A percentile compares a stretch with the other conserved stretches of the same genome.
Conservation (phyloP, 768 basidiomycete genomes). For the Rhodosporidiobolus odoratus region DNA sequence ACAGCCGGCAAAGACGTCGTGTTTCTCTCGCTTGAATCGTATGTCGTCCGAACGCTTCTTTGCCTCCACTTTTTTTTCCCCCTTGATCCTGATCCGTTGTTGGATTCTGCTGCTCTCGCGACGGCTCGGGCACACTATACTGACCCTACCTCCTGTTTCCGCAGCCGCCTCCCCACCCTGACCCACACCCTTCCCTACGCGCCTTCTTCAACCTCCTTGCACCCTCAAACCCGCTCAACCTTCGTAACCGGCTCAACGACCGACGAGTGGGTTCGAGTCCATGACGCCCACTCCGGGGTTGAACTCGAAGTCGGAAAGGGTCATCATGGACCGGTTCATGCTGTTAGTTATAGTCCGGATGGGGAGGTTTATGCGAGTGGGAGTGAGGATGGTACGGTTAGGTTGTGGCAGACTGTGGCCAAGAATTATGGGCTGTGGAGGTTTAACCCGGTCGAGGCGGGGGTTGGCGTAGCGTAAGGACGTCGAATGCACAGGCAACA, state of each 20-base stretch:
- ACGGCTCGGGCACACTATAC: no score
- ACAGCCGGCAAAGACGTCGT: slow-evolving; percentile 88
- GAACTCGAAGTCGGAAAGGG: slow-evolving; percentile 90
- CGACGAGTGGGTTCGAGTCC: slow-evolving; percentile 96
- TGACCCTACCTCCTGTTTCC: no score
- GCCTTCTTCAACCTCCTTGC: slow-evolving; percentile 90
- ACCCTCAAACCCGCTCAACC: slow-evolving; percentile 77
- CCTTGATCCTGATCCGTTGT: no score
- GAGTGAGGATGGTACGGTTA: slow-evolving; percentile 71
- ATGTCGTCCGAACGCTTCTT: slow-evolving; percentile 20
- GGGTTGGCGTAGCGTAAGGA: background rate
- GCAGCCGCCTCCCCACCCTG: slow-evolving; percentile 56
- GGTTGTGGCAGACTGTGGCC: slow-evolving; percentile 84
- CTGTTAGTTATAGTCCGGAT: slow-evolving; percentile 61
- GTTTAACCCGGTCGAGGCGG: slow-evolving; percentile 11
- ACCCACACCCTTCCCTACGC: slow-evolving; percentile 74
- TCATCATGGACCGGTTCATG: slow-evolving; percentile 95
- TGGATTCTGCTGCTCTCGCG: background rate
- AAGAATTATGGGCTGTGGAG: slow-evolving; percentile 79
- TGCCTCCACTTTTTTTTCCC: background rate
- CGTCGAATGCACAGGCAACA: no score
- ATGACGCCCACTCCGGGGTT: slow-evolving; percentile 74
- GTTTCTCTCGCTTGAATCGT: slow-evolving; percentile 62
- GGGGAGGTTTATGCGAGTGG: slow-evolving; percentile 97
- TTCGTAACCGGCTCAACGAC: slow-evolving; percentile 83